These are phyloP conservation scores for Aspergillus bridgeri DNA, from an alignment of 495 filamentous ascomycete genomes.

Conservation along the genomic window DNA sequence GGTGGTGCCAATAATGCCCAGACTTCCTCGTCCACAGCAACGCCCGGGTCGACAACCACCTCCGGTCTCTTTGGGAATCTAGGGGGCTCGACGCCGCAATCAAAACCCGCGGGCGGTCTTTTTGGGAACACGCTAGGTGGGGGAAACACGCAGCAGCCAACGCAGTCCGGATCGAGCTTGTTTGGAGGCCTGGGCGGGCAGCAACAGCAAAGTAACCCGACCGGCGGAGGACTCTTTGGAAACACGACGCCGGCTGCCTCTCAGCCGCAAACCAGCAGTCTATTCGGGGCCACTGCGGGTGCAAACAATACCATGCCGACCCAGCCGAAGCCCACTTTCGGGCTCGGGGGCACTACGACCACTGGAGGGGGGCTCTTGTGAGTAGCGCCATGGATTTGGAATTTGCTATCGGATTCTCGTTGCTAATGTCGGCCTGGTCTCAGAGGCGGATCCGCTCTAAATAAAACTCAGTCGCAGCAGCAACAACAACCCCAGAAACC, in stretches of 20 bases:
- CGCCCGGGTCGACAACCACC: constrained; percentile 26
- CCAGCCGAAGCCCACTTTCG: background rate
- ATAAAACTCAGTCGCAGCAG: constrained; percentile 23
- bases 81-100: constrained; percentile 25
- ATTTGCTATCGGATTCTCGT: constrained; percentile 12
- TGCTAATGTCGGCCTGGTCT: constrained; percentile 11
- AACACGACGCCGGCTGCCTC: constrained; percentile 37
- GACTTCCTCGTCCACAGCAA: constrained; percentile 24
- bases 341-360: constrained; percentile 16
- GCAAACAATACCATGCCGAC: constrained; percentile 31
- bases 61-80: constrained; percentile 40
- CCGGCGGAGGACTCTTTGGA: constrained; percentile 51
- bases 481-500: constrained; percentile 39
- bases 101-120: constrained; percentile 43
- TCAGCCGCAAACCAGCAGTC: constrained; percentile 42
- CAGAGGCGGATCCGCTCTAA: constrained; percentile 25
- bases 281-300: constrained; percentile 42
- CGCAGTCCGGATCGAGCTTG: constrained; percentile 41
- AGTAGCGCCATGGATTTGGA: constrained; percentile 22
- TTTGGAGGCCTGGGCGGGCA: constrained; percentile 33
- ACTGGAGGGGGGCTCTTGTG: constrained; percentile 49
- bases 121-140: constrained; percentile 38
- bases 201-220: constrained; percentile 24
- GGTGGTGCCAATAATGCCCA: constrained; percentile 25
- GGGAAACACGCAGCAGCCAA: constrained; percentile 29